Base-by-base conservation (phyloP, 768 basidiomycete genomes). In the Lentinula lateritia region DNA sequence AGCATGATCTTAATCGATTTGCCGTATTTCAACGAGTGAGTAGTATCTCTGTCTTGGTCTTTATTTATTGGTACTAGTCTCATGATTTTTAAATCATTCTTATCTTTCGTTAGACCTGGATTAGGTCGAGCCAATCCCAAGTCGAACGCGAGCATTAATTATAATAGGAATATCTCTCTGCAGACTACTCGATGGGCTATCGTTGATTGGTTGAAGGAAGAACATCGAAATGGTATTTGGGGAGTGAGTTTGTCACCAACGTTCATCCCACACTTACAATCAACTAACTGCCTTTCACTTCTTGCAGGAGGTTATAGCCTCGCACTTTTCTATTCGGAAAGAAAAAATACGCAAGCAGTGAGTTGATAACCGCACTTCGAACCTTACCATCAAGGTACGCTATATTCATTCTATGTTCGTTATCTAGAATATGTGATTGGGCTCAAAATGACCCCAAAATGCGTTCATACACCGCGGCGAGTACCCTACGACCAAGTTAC, bases 11-110 rank as follows among this genome's bases (percentile, higher is more conserved):
- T 84, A 38, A 75, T 82, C 20, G 82, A 84, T 41, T 64, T 75
- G 12, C 82, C 83, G 2, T 86, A 78, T 66, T 84, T 78, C 70
- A 86, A 84, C 65, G 84, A 85, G 82, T 83, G 63, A 35, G 79
- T 74, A 28, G 45, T 20, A 56, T 23, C n/a, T 39, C n/a, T 39
- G n/a, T 6, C 53, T 50, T 18, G 12, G 32, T 64, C 42, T 41
- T 52, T 39, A n/a, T 55, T 13, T 32, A 48, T 20, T 34, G n/a
- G 6, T 7, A 43, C 42, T 43, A 15, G 6, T 15, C 42, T n/a
- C 6, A 43, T n/a, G 9, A 39, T 39, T 39, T 38, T 38, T 5
- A 8, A 16, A 6, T n/a, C 6, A 62, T 64, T 15, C 28, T 35
- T 20, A 38, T 61, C 34, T 57, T 20, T 36, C 48, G 50, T 20